Base-by-base conservation (phyloP, 305 asterid species). In the Andrographis paniculata region DNA sequence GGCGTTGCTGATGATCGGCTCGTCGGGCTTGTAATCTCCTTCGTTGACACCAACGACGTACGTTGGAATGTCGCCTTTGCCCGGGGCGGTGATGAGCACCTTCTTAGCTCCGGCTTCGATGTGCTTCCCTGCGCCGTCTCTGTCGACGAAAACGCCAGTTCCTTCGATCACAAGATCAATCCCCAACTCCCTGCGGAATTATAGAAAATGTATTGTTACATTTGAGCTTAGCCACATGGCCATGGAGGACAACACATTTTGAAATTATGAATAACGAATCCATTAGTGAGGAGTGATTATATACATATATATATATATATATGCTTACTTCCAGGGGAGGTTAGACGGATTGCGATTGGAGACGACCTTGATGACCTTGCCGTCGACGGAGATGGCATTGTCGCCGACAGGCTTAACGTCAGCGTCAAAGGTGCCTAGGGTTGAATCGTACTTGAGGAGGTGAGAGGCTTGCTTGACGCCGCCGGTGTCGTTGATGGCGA, bases 61-160 rank as follows among this genome's bases (percentile, higher is more conserved):
- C 33, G 89, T 79, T 7, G 89, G 85, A 42, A 79, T 79, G 59
- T 79, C 89, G 45, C 89, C 96, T 49, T 87, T 87, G 2, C 94
- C 94, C 0, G 96, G 96, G 19, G 96, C 96, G 2, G 96, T 87
- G 65, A 87, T 87, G 41, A 87, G 80, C 54, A 87, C 96, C 82
- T 87, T 87, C 75, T 80, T 87, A 5, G 96, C 96, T 24, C 96
- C 96, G 0, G 94, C 96, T 63, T 74, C 59, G 12, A 87, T 63
- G 67, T 87, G 94, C 65, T 80, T 87, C 14, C 96, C 96, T 0
- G 96, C 96, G 0, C 96, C 96, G 0, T 83, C 94, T 52, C 87
- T 75, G 64, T 87, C 96, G 0, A 87, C 94, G 44, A 87, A 33
- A 11, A 33, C 38, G 2, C 38, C 38, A 2, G 38, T 33, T 11